A percentile compares a stretch with the other conserved stretches of the same genome.
Conservation (phyloP, 805 yeast species). For the Metschnikowia kunwiensis region DNA sequence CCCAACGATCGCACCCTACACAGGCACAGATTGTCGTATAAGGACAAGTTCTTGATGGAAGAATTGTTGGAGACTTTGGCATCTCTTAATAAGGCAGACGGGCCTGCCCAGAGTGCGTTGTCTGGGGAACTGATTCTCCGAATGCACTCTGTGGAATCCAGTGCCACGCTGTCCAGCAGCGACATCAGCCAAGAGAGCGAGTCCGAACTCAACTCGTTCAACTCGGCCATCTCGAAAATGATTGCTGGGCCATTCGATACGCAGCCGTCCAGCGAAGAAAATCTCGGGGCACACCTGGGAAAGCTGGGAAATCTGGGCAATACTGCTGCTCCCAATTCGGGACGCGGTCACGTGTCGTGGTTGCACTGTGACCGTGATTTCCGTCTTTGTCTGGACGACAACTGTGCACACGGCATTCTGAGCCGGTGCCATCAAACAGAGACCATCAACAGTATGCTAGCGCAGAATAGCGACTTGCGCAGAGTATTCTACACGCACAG, state of each 20-base stretch:
- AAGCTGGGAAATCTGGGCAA: too few relatives aligned
- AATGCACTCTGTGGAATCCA: too few relatives aligned
- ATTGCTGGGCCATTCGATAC: too few relatives aligned
- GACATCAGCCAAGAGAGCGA: not conserved
- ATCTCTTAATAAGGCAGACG: not conserved
- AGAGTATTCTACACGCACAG: slow-evolving; percentile 18
- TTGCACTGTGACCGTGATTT: slow-evolving; percentile 16
- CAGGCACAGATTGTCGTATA: slow-evolving; percentile 10
- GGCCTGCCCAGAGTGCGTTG: too few relatives aligned
- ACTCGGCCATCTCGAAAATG: too few relatives aligned
- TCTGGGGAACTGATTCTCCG: too few relatives aligned
- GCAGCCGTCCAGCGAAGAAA: too few relatives aligned
- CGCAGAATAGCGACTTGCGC: not conserved
- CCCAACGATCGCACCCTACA: slow-evolving; percentile 6
- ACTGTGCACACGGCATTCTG: slow-evolving; percentile 11
- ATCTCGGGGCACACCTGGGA: too few relatives aligned
- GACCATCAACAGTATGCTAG: slow-evolving; percentile 10
- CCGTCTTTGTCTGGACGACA: slow-evolving; percentile 16
- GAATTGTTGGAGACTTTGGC: slow-evolving; percentile 10
- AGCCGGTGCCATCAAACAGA: slow-evolving; percentile 13
- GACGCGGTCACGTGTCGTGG: slow-evolving; percentile 13
- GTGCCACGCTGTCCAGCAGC: not conserved
- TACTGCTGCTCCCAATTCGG: too few relatives aligned
- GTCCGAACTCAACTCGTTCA: not conserved
- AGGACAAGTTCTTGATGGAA: slow-evolving; percentile 16